phyloP scores from a whole-genome alignment of 202 grass and related monocot genomes.

The Carex sylvatica region DNA sequence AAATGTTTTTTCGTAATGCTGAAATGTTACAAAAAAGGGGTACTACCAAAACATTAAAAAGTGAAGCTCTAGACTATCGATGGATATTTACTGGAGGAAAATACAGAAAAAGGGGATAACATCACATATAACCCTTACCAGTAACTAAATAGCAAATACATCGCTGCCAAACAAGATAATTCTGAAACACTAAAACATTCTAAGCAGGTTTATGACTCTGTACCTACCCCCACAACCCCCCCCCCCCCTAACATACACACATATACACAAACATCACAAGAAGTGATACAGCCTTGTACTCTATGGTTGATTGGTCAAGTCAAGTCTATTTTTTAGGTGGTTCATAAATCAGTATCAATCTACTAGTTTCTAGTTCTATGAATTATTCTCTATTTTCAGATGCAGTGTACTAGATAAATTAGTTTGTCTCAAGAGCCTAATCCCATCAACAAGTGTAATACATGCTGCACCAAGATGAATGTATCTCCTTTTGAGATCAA shows the following conservation, averaged over 20 bases:
- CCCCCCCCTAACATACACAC: background rate
- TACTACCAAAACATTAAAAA: background rate
- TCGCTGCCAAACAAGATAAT: background rate
- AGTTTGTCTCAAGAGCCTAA: background rate
- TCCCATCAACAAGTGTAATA: background rate
- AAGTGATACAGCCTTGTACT: background rate
- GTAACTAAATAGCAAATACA: background rate
- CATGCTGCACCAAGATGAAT: background rate
- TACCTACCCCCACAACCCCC: too few species aligned
- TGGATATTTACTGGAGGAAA: background rate
- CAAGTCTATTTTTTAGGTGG: background rate
- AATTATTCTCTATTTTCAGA: too few species aligned
- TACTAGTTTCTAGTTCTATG: background rate
- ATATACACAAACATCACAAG: background rate
- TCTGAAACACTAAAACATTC: background rate
- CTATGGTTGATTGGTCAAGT: background rate
- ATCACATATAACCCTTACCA: background rate
- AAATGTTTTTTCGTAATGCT: background rate
- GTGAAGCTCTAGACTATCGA: background rate
- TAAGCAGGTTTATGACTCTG: background rate
- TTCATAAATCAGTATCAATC: background rate
- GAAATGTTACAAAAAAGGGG: background rate
- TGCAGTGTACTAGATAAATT: background rate
- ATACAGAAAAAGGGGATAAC: background rate
- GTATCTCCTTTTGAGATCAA: conserved; percentile 15